Percentiles rank a stretch among this genome's conserved stretches.
Conservation (phyloP, 805 yeast species). For the Pichia nanzhaoensis region DNA sequence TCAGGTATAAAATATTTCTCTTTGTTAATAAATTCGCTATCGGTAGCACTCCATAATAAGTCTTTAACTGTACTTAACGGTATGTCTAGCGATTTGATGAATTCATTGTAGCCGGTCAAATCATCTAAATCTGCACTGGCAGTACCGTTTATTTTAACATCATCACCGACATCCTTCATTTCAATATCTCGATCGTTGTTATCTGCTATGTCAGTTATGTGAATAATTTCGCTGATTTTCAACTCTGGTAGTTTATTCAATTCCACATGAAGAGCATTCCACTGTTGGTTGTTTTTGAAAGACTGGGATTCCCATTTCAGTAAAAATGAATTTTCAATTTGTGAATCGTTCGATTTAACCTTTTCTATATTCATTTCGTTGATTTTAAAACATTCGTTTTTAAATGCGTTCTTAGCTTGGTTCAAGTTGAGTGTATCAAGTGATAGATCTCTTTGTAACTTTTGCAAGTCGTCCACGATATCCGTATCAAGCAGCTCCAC, state of each 20-base stretch:
- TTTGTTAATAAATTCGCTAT: slow-evolving; percentile 8
- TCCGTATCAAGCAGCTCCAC: not conserved
- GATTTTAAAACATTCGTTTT: slow-evolving; percentile 14
- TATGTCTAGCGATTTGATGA: slow-evolving; percentile 1
- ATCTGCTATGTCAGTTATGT: slow-evolving; percentile 3
- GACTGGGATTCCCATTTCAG: slow-evolving; percentile 14
- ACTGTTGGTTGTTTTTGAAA: slow-evolving; percentile 15
- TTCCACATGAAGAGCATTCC: slow-evolving; percentile 14
- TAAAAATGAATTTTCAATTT: slow-evolving; percentile 8
- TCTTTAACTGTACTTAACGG: not conserved
- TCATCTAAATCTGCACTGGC: not conserved
- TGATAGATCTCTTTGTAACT: slow-evolving; percentile 14
- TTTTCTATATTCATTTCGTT: slow-evolving; percentile 13
- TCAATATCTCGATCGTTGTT: slow-evolving; percentile 11
- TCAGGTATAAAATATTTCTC: slow-evolving; percentile 14
- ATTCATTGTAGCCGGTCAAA: not conserved
- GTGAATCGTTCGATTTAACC: slow-evolving; percentile 9
- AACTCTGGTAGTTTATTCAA: slow-evolving; percentile 20
- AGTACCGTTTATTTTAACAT: slow-evolving; percentile 6
- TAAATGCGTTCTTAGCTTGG: slow-evolving; percentile 17
- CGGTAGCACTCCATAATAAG: slow-evolving; percentile 8
- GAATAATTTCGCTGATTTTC: slow-evolving; percentile 9
- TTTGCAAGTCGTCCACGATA: slow-evolving; percentile 13
- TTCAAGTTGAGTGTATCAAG: slow-evolving; percentile 19
- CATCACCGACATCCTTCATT: slow-evolving; percentile 5